phyloP scores from a whole-genome alignment of 2,329 filamentous ascomycete species.

The Atkinsonella hypoxylon region DNA sequence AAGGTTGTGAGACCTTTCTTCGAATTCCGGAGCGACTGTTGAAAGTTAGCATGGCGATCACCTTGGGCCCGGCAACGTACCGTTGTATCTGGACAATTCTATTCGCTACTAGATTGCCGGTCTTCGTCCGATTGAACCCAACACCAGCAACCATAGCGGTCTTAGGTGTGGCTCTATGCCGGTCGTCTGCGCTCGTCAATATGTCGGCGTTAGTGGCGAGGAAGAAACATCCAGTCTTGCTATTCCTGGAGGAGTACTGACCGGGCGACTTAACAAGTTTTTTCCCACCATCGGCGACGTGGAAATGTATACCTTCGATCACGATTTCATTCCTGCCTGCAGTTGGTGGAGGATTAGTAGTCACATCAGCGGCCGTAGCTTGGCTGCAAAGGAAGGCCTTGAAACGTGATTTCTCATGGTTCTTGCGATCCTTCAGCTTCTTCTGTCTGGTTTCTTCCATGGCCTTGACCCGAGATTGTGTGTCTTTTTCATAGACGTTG shows the following conservation, averaged over 20 bases:
- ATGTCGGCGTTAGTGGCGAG: neutral
- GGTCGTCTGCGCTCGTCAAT: slow-evolving; percentile 22
- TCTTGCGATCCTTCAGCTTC: slow-evolving; percentile 40
- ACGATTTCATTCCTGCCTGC: slow-evolving; percentile 46
- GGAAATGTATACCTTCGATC: slow-evolving; percentile 63
- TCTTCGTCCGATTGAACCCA: slow-evolving; percentile 74
- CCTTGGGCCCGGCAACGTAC: slow-evolving; percentile 37
- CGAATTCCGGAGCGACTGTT: slow-evolving; percentile 38
- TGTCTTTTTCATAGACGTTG: slow-evolving; percentile 63
- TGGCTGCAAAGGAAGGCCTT: slow-evolving; percentile 22
- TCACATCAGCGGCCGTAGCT: slow-evolving; percentile 8
- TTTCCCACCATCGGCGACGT: slow-evolving; percentile 64
- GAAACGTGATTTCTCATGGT: slow-evolving; percentile 48
- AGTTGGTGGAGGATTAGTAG: slow-evolving; percentile 14
- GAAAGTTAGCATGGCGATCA: slow-evolving; percentile 25
- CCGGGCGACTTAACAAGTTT: slow-evolving; percentile 66
- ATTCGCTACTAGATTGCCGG: slow-evolving; percentile 72
- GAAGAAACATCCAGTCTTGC: neutral
- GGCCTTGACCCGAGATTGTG: slow-evolving; percentile 53
- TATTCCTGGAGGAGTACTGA: slow-evolving; percentile 23
- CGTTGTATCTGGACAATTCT: slow-evolving; percentile 63
- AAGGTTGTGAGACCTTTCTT: slow-evolving; percentile 61
- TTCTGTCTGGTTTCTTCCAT: slow-evolving; percentile 57
- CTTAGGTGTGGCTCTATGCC: slow-evolving; percentile 59
- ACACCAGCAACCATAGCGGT: slow-evolving; percentile 61